Conservation (phyloP, 1,139 yeast species). For the Hemisphaericaspora xylofermentans region DNA sequence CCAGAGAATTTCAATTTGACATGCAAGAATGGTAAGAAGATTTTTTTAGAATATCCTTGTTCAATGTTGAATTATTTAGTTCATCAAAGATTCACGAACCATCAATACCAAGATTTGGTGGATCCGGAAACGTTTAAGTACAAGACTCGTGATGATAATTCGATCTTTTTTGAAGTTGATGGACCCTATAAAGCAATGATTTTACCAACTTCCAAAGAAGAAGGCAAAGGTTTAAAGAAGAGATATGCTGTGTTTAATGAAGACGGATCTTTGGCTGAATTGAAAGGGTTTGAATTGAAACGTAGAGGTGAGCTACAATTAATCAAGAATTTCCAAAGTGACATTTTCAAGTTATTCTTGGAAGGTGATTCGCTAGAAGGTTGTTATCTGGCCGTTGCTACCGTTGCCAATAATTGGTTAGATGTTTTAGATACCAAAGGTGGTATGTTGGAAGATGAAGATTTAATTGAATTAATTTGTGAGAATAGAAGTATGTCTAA, state of each 20-base stretch:
- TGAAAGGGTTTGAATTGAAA: conserved; percentile 95
- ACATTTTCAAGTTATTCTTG: conserved; percentile 85
- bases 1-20: conserved; percentile 84
- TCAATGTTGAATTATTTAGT: conserved; percentile 94
- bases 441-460: conserved; percentile 86
- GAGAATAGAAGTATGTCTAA: conserved; percentile 96
- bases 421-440: conserved; percentile 92
- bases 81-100: conserved; percentile 86
- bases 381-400: conserved; percentile 88
- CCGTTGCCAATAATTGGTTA: conserved; percentile 93
- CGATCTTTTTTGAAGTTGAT: conserved; percentile 96
- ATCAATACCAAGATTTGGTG: conserved; percentile 85
- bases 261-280: conserved; percentile 91
- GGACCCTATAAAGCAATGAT: conserved; percentile 99
- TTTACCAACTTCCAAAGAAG: conserved; percentile 95
- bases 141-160: conserved; percentile 80
- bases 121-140: conserved; percentile 71
- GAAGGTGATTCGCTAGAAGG: conserved; percentile 76
- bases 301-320: conserved; percentile 95
- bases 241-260: conserved; percentile 96
- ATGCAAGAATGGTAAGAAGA: conserved; percentile 72
- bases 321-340: conserved; percentile 93
- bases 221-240: conserved; percentile 94
- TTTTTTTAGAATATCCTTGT: conserved; percentile 87
- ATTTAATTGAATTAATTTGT: conserved; percentile 89